Percentiles rank a stretch among this genome's conserved stretches.
These are phyloP conservation scores for Berkeleyomyces basicola DNA, from an alignment of 2,329 filamentous ascomycete species.

Conservation along the genomic window DNA sequence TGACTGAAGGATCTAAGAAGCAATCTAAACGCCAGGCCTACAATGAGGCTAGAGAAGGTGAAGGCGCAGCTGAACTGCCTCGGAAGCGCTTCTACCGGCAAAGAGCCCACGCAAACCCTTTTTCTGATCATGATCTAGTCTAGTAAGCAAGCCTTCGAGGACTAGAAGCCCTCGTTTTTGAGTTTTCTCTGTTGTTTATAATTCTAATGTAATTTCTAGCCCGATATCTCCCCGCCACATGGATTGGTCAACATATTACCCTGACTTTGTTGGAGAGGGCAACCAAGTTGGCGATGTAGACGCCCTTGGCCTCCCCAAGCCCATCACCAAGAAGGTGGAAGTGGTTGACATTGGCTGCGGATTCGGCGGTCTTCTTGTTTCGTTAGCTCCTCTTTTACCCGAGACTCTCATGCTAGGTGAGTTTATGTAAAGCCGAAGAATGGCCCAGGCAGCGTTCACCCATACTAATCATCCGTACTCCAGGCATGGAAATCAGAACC, in stretches of 20 bases:
- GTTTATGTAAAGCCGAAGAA: conserved; percentile 17
- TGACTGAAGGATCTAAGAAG: conserved; percentile 30
- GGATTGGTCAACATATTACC: conserved; percentile 82
- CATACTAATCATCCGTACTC: background rate
- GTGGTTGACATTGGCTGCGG: conserved; percentile 95
- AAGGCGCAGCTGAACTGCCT: conserved; percentile 47
- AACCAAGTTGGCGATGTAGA: conserved; percentile 8
- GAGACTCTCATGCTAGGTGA: conserved; percentile 67
- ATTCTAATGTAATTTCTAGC: conserved; percentile 29
- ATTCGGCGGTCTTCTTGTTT: conserved; percentile 80
- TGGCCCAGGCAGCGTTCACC: background rate
- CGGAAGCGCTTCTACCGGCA: conserved; percentile 95
- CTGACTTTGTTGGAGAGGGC: conserved; percentile 42
- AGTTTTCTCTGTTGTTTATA: background rate
- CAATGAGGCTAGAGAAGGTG: conserved; percentile 24
- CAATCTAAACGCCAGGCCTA: conserved; percentile 51
- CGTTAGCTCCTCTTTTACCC: conserved; percentile 65
- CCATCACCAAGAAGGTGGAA: conserved; percentile 48
- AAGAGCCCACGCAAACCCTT: conserved; percentile 92
- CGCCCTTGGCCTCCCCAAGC: conserved; percentile 4
- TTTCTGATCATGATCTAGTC: conserved; percentile 77
- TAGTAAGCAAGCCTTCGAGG: conserved; percentile 46
- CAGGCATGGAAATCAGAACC: conserved; percentile 80
- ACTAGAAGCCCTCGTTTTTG: too few relatives aligned
- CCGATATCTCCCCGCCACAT: conserved; percentile 65